Base-by-base conservation (phyloP, 208 protist species). In the Wallacemonas rigidus region DNA sequence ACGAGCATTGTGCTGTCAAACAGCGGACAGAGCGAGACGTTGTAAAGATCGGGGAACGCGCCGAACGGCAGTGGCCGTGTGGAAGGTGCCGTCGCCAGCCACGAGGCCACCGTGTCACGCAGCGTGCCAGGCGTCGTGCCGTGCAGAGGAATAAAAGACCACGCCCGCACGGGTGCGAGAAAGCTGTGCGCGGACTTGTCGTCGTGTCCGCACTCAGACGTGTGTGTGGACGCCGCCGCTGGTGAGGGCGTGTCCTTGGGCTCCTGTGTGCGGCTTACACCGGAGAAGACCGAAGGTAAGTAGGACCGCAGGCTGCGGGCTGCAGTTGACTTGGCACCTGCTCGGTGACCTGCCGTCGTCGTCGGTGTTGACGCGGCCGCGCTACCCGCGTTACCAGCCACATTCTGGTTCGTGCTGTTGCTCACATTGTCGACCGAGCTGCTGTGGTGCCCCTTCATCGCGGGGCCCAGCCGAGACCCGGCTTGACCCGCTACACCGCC, bases 1-100 rank as follows among this genome's bases (percentile, higher is more conserved):
- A 57, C 39, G 17, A 90, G 68, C 38, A 76, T 69, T 9, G 69
- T 71, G 35, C 71, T 80, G 74, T 90, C 81, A 41, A 93, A 67
- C 11, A 93, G 41, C 12, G 83, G 79, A 35, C 54, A 58, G n/a
- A 82, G 40, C 26, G 60, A 65, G 60, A 65, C 60, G 60, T 65
- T 65, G 60, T 65, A 65, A 8, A 53, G 41, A 0, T 65, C 60
- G 7, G 60, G 60, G n/a, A 15, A 65, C 41, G 43, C 40, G 40
- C 60, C 60, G 36, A 65, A 65, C n/a, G 53, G 17, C 45, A 73
- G 69, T 14, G 56, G 56, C 7, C 44, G 54, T 0, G 1, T 39
- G 14, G 53, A 17, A 39, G 56, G 55, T 11, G 48, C 51, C 17
- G 69, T 43, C 40, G 56, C 54, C 40, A 56, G 45, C 54, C 56